These are phyloP conservation scores for Ceratobasidium sp. DNA, from an alignment of 1,284 basidiomycete genomes.

Conservation along the genomic window DNA sequence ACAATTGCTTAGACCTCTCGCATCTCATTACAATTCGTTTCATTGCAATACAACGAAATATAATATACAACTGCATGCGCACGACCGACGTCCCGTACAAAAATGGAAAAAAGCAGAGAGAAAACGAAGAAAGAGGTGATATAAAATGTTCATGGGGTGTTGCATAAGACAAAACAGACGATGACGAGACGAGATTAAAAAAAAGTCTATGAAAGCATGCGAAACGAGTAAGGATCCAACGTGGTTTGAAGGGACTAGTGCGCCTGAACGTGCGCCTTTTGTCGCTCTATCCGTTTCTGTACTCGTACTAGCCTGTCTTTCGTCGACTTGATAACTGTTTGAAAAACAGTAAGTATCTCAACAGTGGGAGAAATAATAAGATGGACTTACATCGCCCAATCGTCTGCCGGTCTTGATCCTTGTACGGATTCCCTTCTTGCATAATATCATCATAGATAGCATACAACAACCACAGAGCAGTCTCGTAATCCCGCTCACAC, in stretches of 20 bases:
- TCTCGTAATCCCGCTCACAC: constrained; percentile 94
- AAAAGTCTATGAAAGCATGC: constrained; percentile 23
- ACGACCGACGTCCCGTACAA: constrained; percentile 12
- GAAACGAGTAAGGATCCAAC: background rate
- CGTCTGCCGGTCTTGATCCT: constrained; percentile 85
- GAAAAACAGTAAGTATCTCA: background rate
- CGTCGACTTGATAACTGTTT: constrained; percentile 40
- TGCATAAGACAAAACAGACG: background rate
- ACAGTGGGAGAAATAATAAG: background rate
- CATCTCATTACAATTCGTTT: background rate
- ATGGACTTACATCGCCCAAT: constrained; percentile 80
- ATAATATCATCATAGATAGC: constrained; percentile 91
- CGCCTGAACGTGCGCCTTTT: constrained; percentile 21
- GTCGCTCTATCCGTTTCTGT: constrained; percentile 37
- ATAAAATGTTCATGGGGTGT: no score
- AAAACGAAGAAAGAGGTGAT: background rate
- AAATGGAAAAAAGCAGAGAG: background rate
- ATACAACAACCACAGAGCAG: constrained; percentile 91
- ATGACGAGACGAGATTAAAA: constrained; percentile 1
- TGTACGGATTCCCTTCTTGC: constrained; percentile 83
- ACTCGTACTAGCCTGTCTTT: constrained; percentile 41
- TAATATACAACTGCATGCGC: constrained; percentile 30
- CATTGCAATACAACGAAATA: constrained; percentile 38
- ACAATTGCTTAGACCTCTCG: background rate
- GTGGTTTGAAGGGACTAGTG: background rate